phyloP scores from a whole-genome alignment of 139 green algal genomes.

The Protoeuglena noctilucae region DNA sequence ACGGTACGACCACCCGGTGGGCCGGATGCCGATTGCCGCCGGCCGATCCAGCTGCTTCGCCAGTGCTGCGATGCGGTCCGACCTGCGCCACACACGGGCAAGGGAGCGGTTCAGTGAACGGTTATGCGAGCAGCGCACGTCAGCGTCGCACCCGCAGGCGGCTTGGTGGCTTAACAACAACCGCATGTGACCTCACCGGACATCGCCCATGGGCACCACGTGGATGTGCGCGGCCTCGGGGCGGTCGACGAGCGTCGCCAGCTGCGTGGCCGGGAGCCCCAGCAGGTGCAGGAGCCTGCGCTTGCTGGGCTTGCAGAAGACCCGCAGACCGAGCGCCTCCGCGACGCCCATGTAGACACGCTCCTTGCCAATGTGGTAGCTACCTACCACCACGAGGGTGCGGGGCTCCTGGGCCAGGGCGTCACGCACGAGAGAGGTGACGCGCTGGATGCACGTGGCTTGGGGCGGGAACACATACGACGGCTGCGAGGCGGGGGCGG shows the following conservation, averaged over 20 bases:
- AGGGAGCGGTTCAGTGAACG: too few relatives aligned
- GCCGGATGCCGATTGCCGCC: constrained; percentile 29
- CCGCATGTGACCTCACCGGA: too few relatives aligned
- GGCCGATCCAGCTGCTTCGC: constrained; percentile 18
- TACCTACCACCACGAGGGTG: constrained; percentile 19
- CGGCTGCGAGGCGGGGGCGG: background rate
- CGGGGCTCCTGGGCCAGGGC: constrained; percentile 14
- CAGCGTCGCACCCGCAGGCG: too few relatives aligned
- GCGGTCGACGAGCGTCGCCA: constrained; percentile 25
- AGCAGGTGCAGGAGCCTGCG: constrained; percentile 35
- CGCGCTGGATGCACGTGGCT: background rate
- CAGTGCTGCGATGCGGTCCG: too few relatives aligned
- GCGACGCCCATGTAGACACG: constrained; percentile 41
- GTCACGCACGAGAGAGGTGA: constrained; percentile 7
- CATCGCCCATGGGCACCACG: constrained; percentile 26
- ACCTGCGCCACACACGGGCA: too few relatives aligned
- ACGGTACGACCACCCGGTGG: constrained; percentile 45
- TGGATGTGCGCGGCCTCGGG: constrained; percentile 17
- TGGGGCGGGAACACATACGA: background rate
- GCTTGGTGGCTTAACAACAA: too few relatives aligned
- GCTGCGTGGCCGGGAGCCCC: constrained; percentile 25
- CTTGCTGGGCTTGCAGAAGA: constrained; percentile 34
- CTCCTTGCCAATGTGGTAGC: constrained; percentile 69
- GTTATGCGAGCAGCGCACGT: too few relatives aligned
- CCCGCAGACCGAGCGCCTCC: constrained; percentile 23